A percentile compares a stretch with the other conserved stretches of the same genome.
phyloP scores from a whole-genome alignment of 1,284 basidiomycete species.

The Boletus albobrunnescens region DNA sequence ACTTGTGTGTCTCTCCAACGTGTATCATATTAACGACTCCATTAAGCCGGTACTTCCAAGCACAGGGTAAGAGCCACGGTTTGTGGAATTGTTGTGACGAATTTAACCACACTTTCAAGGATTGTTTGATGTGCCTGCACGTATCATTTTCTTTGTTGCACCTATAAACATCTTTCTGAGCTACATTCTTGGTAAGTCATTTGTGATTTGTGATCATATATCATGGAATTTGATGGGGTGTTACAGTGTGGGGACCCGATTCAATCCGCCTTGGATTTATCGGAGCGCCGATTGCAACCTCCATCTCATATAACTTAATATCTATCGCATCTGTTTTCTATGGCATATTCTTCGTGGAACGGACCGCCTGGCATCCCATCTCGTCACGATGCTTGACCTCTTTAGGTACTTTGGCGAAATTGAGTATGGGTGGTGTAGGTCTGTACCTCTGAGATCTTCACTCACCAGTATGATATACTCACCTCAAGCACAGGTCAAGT shows the following conservation, averaged over 20 bases:
- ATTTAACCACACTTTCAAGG: conserved; percentile 40
- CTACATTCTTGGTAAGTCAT: conserved; percentile 65
- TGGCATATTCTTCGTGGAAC: conserved; percentile 69
- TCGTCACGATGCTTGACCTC: conserved; percentile 63
- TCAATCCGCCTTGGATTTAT: conserved; percentile 82
- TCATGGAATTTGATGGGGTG: conserved; percentile 3
- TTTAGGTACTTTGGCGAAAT: conserved; percentile 66
- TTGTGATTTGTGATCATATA: neutral
- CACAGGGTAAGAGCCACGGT: conserved; percentile 53
- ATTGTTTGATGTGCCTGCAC: conserved; percentile 66
- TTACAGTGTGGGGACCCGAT: conserved; percentile 77
- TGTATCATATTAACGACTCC: conserved; percentile 29
- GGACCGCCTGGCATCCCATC: conserved; percentile 83
- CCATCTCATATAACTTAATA: conserved; percentile 85
- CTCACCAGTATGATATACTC: neutral
- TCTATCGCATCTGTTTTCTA: conserved; percentile 68
- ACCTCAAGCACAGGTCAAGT: conserved; percentile 13
- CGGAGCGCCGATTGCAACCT: conserved; percentile 89
- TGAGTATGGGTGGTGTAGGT: conserved; percentile 79
- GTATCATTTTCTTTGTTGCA: conserved; percentile 43
- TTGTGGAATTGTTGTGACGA: neutral
- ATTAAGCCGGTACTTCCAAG: conserved; percentile 80
- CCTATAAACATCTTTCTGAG: conserved; percentile 85
- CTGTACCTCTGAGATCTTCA: conserved; percentile 8
- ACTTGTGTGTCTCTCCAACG: conserved; percentile 15